Percentiles rank a stretch among this genome's conserved stretches.
Conservation (phyloP, 2,329 filamentous ascomycete genomes). For the Balansia obtecta region DNA sequence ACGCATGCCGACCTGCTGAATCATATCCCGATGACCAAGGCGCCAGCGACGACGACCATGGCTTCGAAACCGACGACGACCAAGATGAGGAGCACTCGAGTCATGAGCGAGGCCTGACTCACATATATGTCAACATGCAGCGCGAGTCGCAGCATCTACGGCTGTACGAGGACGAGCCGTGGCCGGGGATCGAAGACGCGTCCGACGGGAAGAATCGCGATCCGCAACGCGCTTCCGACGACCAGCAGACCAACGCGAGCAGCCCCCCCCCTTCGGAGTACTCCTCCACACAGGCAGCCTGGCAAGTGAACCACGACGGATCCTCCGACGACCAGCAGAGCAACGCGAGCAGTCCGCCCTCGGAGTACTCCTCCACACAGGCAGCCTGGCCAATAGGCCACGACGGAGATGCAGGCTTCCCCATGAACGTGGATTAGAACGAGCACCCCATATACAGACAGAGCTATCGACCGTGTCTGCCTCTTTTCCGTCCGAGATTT, state of each 20-base stretch:
- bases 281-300: conserved; percentile 35
- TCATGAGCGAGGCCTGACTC: conserved; percentile 17
- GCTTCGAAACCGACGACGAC: conserved; percentile 7
- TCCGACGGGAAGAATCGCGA: conserved; percentile 41
- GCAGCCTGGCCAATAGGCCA: conserved; percentile 22
- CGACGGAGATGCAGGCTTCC: conserved; percentile 19
- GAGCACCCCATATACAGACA: not conserved
- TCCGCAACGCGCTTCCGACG: conserved; percentile 20
- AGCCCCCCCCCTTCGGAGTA: conserved; percentile 44
- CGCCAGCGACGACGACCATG: conserved; percentile 12
- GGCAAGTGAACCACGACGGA: conserved; percentile 12
- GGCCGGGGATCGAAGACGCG: conserved; percentile 43
- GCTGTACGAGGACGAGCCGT: conserved; percentile 41
- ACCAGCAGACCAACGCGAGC: conserved; percentile 26
- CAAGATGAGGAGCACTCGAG: conserved; percentile 14
- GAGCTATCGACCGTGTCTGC: too few species aligned
- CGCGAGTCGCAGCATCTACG: conserved; percentile 17
- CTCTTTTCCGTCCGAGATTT: too few species aligned
- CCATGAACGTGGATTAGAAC: conserved; percentile 28
- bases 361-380: conserved; percentile 43
- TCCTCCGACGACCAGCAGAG: conserved; percentile 17
- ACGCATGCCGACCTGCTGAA: conserved; percentile 23
- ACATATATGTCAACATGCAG: conserved; percentile 4
- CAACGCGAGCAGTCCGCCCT: conserved; percentile 37
- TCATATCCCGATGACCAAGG: conserved; percentile 16